These are phyloP conservation scores for Leccinellum luteum DNA, from an alignment of 768 basidiomycete genomes.

Conservation along the genomic window DNA sequence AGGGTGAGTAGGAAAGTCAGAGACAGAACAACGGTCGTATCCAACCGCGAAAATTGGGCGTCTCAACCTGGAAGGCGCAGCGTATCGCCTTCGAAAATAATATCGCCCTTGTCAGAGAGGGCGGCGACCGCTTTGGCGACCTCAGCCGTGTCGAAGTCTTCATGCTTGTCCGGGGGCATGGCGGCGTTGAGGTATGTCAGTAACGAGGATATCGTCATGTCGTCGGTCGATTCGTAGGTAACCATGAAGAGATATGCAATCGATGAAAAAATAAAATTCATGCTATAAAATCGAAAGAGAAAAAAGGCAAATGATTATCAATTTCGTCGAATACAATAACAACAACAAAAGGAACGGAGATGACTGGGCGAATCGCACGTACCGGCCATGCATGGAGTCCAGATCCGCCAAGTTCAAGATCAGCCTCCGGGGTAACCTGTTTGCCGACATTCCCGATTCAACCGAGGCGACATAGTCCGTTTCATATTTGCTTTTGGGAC, in stretches of 20 bases:
- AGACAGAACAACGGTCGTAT: neutral
- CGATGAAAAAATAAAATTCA: slow-evolving; percentile 58
- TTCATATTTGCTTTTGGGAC: slow-evolving; percentile 28
- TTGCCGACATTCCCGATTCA: slow-evolving; percentile 16
- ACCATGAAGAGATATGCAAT: slow-evolving; percentile 63
- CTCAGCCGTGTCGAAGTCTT: slow-evolving; percentile 78
- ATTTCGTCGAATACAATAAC: slow-evolving; percentile 1
- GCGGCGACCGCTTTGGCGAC: slow-evolving; percentile 50
- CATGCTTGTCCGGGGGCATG: slow-evolving; percentile 74
- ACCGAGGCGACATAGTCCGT: slow-evolving; percentile 15
- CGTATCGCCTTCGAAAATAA: slow-evolving; percentile 52
- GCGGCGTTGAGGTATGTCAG: slow-evolving; percentile 74
- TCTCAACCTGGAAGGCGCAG: slow-evolving; percentile 28
- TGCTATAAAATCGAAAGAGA: slow-evolving; percentile 33
- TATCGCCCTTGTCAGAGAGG: slow-evolving; percentile 45
- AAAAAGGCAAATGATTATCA: slow-evolving; percentile 3
- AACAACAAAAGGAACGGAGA: neutral
- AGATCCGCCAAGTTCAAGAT: slow-evolving; percentile 51
- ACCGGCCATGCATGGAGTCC: slow-evolving; percentile 61
- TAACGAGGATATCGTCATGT: slow-evolving; percentile 66
- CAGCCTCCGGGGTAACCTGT: slow-evolving; percentile 26
- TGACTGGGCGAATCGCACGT: slow-evolving; percentile 25
- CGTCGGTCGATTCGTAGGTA: slow-evolving; percentile 65
- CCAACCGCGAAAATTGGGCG: neutral
- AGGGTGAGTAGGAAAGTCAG: neutral